These are phyloP conservation scores for Kalmusia sp. DNA, from an alignment of 2,329 filamentous ascomycete species.

Conservation along the genomic window DNA sequence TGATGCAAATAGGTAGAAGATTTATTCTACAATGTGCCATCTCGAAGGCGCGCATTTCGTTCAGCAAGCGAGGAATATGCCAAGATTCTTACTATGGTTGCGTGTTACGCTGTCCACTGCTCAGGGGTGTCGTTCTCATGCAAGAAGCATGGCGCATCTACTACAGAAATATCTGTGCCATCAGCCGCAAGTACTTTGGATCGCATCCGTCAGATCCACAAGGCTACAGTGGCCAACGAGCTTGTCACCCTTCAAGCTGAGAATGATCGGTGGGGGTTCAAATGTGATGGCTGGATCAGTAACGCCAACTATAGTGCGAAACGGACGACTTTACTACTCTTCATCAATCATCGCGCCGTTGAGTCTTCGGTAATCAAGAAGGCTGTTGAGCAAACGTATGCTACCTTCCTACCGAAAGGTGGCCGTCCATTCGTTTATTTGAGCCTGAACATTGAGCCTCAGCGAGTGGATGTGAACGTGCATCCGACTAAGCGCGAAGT, in stretches of 20 bases:
- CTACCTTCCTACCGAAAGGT: constrained; percentile 86
- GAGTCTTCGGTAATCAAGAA: constrained; percentile 90
- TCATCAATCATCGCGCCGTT: constrained; percentile 95
- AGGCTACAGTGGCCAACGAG: constrained; percentile 83
- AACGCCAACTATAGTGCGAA: constrained; percentile 97
- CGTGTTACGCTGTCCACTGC: constrained; percentile 92
- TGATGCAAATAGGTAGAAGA: constrained; percentile 72
- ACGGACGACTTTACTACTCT: constrained; percentile 83
- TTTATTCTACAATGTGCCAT: constrained; percentile 95
- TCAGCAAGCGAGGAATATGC: constrained; percentile 95
- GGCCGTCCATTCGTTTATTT: constrained; percentile 95
- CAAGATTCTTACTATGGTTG: constrained; percentile 95
- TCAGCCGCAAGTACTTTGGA: constrained; percentile 76
- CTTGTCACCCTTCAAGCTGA: constrained; percentile 76
- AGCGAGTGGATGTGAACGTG: constrained; percentile 93
- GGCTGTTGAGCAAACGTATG: constrained; percentile 88
- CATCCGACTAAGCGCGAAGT: constrained; percentile 97
- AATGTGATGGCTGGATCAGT: constrained; percentile 79
- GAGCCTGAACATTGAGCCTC: constrained; percentile 89
- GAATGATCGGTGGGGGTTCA: constrained; percentile 84
- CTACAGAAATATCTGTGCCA: constrained; percentile 79
- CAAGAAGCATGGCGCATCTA: constrained; percentile 92
- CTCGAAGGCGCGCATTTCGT: constrained; percentile 84
- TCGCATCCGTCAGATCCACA: constrained; percentile 89
- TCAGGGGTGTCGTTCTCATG: constrained; percentile 91